Conservation (phyloP, 2,329 filamentous ascomycete genomes). For the Blastomyces parvus region DNA sequence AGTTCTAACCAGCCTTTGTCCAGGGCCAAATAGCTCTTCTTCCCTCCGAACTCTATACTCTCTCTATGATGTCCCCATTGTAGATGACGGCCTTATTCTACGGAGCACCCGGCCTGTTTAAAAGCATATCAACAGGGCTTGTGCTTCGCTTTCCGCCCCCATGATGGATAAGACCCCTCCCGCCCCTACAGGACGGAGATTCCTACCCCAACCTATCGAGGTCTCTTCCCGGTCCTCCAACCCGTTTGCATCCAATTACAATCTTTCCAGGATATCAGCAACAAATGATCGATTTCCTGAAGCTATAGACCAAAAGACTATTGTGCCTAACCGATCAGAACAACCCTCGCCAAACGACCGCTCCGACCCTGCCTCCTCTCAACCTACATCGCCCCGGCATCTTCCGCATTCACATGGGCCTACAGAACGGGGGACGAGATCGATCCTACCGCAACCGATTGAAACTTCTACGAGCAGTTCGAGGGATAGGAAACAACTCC, state of each 20-base stretch:
- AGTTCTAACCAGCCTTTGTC: not conserved
- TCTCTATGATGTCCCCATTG: not conserved
- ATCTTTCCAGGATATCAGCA: constrained; percentile 1
- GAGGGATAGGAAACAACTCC: constrained; percentile 21
- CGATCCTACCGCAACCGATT: constrained; percentile 35
- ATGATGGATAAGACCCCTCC: constrained; percentile 1
- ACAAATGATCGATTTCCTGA: not conserved
- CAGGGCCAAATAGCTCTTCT: not conserved
- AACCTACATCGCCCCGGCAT: not conserved
- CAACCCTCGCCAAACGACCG: not conserved
- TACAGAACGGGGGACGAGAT: constrained; percentile 15
- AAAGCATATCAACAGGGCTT: not conserved
- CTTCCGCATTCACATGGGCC: constrained; percentile 6
- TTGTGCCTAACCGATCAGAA: not conserved
- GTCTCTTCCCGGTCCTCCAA: constrained; percentile 24
- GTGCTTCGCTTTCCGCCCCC: not conserved
- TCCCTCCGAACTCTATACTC: not conserved
- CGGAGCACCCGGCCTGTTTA: constrained; percentile 1
- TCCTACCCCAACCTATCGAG: constrained; percentile 27
- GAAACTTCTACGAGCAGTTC: constrained; percentile 37
- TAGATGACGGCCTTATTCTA: not conserved
- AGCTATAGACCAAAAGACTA: constrained; percentile 2
- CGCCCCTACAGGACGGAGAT: constrained; percentile 18
- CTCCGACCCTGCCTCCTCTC: not conserved
- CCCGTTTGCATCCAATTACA: constrained; percentile 5